Base-by-base conservation (phyloP, 805 yeast genomes). In the Naumovozyma baii region DNA sequence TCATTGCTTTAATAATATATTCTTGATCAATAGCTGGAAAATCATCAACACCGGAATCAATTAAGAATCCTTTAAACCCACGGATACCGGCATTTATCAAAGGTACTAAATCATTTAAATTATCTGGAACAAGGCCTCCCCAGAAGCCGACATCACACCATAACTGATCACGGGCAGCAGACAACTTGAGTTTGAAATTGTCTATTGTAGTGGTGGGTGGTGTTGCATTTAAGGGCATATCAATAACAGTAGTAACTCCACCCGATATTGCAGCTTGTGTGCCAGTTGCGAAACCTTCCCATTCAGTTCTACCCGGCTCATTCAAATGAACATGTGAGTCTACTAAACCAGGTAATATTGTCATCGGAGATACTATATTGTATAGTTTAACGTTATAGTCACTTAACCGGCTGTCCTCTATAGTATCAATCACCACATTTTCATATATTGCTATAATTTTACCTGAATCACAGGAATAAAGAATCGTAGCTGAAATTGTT, bases 261-360 rank as follows among this genome's bases (percentile, higher is more conserved):
- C 97, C 97, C 10, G 88, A 72, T 0, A 94, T 94, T 0, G 96
- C 96, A 2, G 95, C 83, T 56, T 80, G 80, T 0, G 97, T 88
- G 0, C 97, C 97, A 0, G 95, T 82, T n/a, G 79, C 95, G 58
- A 90, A 88, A 1, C 97, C 97, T 62, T 88, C 97, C 97, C 97
- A 88, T 46, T 87, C 95, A 1, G 96, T 88, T 50, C 96, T 68
- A n/a, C 97, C 97, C 0, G 97, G 96, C 54, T 90, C 97, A 59
- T 90, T 90, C 50, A 88, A 66, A 55, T 88, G 97, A 18, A 88
- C 97, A 59, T 88, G 97, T 4, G 95, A 74, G 55, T 88, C 97
- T 3, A 88, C 94, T 22, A 88, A 70, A 0, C 97, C 97, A 0
- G 97, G 96, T 67, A 90, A 66, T 10, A 88, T 70, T 25, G 73